phyloP scores from a whole-genome alignment of 176 grass and related monocot genomes.

The Dactylis glomerata region DNA sequence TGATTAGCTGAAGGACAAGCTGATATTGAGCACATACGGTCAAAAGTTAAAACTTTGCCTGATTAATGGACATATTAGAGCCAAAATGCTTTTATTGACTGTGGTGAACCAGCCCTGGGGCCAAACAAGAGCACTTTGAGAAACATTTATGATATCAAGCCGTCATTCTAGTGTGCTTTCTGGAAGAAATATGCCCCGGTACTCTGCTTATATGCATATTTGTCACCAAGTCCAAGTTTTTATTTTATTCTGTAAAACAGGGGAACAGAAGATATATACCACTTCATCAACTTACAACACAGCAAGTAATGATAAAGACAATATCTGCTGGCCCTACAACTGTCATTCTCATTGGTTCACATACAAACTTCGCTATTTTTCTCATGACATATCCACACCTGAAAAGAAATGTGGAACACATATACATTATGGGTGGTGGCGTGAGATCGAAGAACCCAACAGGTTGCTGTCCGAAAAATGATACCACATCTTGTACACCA shows the following conservation, averaged over 20 bases:
- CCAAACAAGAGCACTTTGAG: background rate
- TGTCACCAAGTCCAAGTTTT: background rate
- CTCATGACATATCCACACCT: conserved; percentile 71
- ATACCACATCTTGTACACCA: conserved; percentile 42
- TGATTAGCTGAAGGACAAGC: conserved; percentile 1
- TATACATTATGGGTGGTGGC: conserved; percentile 92
- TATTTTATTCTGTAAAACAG: conserved; percentile 37
- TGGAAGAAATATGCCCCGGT: background rate
- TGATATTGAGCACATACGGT: background rate
- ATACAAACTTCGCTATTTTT: conserved; percentile 78
- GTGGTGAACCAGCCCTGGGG: background rate
- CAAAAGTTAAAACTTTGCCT: background rate
- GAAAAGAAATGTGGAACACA: conserved; percentile 78
- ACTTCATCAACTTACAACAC: conserved; percentile 57
- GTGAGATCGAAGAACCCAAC: conserved; percentile 76
- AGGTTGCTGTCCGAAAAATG: conserved; percentile 60
- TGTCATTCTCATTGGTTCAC: conserved; percentile 57
- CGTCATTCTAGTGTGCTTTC: background rate
- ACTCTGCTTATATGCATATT: background rate
- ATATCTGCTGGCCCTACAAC: conserved; percentile 68
- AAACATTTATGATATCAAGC: conserved; percentile 1
- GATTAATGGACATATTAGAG: background rate
- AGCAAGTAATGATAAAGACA: conserved; percentile 65
- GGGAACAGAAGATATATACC: conserved; percentile 70
- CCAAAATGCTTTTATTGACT: background rate